These are phyloP conservation scores for Abelmoschus esculentus DNA, from an alignment of 345 rosid species.

Conservation along the genomic window DNA sequence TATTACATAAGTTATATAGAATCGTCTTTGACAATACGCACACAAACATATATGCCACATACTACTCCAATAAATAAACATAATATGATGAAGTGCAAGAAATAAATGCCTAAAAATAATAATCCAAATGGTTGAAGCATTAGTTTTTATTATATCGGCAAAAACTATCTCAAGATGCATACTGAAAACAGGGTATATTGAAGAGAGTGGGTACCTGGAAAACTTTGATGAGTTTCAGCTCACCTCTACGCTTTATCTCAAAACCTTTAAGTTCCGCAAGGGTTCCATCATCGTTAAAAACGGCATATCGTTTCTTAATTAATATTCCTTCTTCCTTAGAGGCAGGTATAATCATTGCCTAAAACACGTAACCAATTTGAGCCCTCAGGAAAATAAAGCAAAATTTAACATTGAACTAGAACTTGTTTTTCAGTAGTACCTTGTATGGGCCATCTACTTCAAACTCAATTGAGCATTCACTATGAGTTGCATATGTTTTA, in stretches of 20 bases:
- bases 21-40: neutral
- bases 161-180: neutral
- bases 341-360: conserved; percentile 99
- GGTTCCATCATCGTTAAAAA: conserved; percentile 95
- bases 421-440: conserved; percentile 35
- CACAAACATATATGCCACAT: neutral
- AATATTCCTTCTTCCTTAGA: conserved; percentile 97
- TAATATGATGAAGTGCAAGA: neutral
- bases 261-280: conserved; percentile 98
- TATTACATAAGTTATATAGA: neutral
- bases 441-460: conserved; percentile 99
- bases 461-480: conserved; percentile 98
- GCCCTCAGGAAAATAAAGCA: conserved; percentile 9
- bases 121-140: neutral
- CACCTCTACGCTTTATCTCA: conserved; percentile 99
- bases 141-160: neutral
- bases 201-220: conserved; percentile 62
- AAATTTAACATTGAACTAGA: conserved; percentile 8
- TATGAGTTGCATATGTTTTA: conserved; percentile 67
- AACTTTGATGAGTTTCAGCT: conserved; percentile 95
- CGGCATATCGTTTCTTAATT: conserved; percentile 96
- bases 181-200: neutral
- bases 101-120: neutral
- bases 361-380: conserved; percentile 18
- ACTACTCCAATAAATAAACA: neutral